Evolutionary conservation across 164 flowering plant species (phyloP).

Genomic region (Sextonia rubra): DNA sequence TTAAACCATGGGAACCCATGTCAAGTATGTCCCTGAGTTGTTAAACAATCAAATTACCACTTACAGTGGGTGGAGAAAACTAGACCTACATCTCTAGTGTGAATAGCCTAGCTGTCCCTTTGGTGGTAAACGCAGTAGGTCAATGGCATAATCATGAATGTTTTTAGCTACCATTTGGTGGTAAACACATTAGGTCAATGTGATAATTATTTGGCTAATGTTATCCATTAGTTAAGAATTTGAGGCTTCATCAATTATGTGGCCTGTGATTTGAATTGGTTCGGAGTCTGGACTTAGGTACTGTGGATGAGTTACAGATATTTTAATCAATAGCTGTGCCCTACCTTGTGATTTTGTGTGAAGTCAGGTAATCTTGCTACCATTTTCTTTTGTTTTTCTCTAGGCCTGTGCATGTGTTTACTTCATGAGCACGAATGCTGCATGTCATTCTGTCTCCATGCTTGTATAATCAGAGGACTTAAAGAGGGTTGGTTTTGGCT

Average conservation of each 20-base stretch:
- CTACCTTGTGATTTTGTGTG: neutral
- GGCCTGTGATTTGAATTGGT: neutral
- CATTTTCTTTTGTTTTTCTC: neutral
- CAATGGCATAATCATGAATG: neutral
- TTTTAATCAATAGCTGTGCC: neutral
- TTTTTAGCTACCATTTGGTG: neutral
- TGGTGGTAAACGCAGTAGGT: neutral
- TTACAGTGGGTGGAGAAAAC: no score
- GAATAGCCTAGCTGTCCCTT: neutral
- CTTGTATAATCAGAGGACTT: neutral
- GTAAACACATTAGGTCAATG: neutral
- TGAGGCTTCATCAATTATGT: neutral
- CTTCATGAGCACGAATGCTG: neutral
- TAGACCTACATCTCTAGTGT: neutral
- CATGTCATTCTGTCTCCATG: neutral
- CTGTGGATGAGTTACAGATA: neutral
- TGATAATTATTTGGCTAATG: no score
- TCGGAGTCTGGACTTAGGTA: neutral
- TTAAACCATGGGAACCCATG: no score
- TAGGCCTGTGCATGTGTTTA: neutral
- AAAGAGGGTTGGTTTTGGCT: neutral
- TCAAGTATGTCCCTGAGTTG: no score
- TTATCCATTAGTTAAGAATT: no score
- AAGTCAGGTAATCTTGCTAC: neutral
- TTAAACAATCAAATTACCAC: no score